Percentiles rank a stretch among this genome's conserved stretches.
phyloP scores from a whole-genome alignment of 352 stramenopile genomes.

The Pythium biforme region DNA sequence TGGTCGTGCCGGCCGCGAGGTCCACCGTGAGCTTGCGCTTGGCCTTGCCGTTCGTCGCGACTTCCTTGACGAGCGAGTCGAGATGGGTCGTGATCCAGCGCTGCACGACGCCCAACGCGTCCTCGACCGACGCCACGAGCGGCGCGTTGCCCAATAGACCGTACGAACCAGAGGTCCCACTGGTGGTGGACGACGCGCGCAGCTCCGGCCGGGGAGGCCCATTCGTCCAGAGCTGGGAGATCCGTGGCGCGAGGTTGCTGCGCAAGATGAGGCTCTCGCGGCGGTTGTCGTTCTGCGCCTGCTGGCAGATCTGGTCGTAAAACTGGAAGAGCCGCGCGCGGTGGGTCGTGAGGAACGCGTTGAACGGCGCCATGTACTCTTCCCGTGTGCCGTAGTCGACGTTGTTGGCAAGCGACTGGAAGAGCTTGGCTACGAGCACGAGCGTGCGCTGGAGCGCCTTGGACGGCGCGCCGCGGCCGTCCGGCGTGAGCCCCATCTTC shows the following conservation, averaged over 20 bases:
- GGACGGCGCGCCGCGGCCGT: constrained; percentile 31
- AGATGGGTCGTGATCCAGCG: constrained; percentile 52
- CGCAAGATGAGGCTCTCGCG: constrained; percentile 59
- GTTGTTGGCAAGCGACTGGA: constrained; percentile 82
- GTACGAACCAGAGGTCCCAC: too few relatives aligned
- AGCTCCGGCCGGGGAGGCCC: too few relatives aligned
- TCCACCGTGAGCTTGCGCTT: constrained; percentile 40
- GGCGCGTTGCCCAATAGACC: constrained; percentile 19
- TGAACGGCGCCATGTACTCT: constrained; percentile 80
- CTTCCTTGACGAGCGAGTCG: constrained; percentile 44
- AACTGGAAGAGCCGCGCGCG: constrained; percentile 57
- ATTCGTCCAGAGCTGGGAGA: constrained; percentile 64
- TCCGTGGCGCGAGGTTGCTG: constrained; percentile 55
- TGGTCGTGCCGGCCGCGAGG: constrained; percentile 20
- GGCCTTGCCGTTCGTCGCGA: constrained; percentile 53
- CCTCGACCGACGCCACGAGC: constrained; percentile 28
- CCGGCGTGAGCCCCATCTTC: constrained; percentile 63
- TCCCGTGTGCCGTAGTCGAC: constrained; percentile 66
- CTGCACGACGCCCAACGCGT: constrained; percentile 45
- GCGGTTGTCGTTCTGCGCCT: constrained; percentile 58
- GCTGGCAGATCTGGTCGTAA: constrained; percentile 76
- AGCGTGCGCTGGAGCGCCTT: constrained; percentile 63
- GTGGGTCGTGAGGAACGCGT: constrained; percentile 62
- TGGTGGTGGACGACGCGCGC: too few relatives aligned
- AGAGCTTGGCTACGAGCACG: constrained; percentile 75